A percentile compares a stretch with the other conserved stretches of the same genome.
Conservation (phyloP, 371 early-diverging fungal species). For the Apophysomyces variabilis region DNA sequence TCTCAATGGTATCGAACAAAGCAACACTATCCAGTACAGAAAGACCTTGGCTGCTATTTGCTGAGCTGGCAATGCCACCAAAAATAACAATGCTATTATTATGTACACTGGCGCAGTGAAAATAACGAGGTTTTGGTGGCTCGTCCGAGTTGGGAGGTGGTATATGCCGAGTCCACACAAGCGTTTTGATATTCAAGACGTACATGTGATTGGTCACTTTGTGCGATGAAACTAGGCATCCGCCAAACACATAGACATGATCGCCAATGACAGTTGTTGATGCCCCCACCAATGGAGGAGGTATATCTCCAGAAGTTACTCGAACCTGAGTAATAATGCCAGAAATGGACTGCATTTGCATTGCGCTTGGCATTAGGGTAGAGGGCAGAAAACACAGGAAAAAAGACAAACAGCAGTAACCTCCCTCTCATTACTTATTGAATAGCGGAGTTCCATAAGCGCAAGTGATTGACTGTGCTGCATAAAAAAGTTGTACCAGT, state of each 20-base stretch:
- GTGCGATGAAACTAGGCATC: conserved; percentile 68
- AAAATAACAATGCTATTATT: conserved; percentile 51
- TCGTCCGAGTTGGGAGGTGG: conserved; percentile 45
- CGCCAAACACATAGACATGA: conserved; percentile 77
- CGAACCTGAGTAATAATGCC: conserved; percentile 68
- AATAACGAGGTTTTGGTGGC: conserved; percentile 71
- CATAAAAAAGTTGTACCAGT: background rate
- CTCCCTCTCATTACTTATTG: background rate
- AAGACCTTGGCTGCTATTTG: conserved; percentile 33
- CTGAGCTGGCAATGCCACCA: conserved; percentile 60
- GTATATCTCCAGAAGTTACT: conserved; percentile 75
- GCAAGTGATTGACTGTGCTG: background rate
- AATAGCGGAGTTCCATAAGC: background rate
- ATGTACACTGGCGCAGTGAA: conserved; percentile 76
- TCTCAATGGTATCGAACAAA: conserved; percentile 64
- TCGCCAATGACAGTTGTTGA: conserved; percentile 73
- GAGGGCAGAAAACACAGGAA: background rate
- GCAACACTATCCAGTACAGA: conserved; percentile 71
- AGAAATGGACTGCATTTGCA: conserved; percentile 61
- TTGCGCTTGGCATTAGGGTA: conserved; percentile 32
- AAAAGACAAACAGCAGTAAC: background rate
- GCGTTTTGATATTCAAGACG: conserved; percentile 64
- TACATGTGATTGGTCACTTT: conserved; percentile 78
- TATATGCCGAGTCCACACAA: conserved; percentile 65
- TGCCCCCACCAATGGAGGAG: conserved; percentile 80